Percentiles rank a stretch among this genome's conserved stretches.
These are phyloP conservation scores for barrel medic (Medicago truncatula) DNA, from an alignment of 306 rosid genomes.

Conservation along the genomic window DNA sequence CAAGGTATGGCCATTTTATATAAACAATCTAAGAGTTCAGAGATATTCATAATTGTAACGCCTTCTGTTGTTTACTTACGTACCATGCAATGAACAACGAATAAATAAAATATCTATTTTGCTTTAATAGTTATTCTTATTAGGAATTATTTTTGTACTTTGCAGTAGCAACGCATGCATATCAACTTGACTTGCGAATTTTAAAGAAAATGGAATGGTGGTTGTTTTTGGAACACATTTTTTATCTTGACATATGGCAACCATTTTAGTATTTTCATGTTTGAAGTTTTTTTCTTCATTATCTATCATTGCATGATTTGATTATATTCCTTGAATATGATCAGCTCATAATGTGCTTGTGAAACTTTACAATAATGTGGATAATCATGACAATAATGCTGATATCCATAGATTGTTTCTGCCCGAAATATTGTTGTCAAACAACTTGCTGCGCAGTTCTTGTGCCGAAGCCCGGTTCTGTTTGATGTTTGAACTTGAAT, in stretches of 20 bases:
- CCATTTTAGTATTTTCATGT: neutral
- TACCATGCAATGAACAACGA: slow-evolving; percentile 8
- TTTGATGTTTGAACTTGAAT: slow-evolving; percentile 1
- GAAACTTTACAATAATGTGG: neutral
- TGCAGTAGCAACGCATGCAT: neutral
- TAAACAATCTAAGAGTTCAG: neutral
- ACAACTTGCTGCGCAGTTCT: neutral
- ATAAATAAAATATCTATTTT: neutral
- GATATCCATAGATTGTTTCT: neutral
- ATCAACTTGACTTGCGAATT: neutral
- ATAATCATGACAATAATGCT: neutral
- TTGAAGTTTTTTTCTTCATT: neutral
- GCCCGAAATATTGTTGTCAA: neutral
- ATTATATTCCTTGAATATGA: neutral
- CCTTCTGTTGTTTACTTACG: neutral
- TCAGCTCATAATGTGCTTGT: neutral
- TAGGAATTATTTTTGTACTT: neutral
- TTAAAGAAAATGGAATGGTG: neutral
- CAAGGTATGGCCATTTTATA: slow-evolving; percentile 61
- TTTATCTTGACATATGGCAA: neutral
- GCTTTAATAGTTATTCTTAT: neutral
- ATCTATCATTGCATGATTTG: neutral
- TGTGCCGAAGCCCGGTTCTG: neutral
- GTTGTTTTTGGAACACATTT: neutral
- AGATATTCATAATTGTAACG: neutral